phyloP scores from a whole-genome alignment of 441 rosid species.

The Eugenia klotzschiana region DNA sequence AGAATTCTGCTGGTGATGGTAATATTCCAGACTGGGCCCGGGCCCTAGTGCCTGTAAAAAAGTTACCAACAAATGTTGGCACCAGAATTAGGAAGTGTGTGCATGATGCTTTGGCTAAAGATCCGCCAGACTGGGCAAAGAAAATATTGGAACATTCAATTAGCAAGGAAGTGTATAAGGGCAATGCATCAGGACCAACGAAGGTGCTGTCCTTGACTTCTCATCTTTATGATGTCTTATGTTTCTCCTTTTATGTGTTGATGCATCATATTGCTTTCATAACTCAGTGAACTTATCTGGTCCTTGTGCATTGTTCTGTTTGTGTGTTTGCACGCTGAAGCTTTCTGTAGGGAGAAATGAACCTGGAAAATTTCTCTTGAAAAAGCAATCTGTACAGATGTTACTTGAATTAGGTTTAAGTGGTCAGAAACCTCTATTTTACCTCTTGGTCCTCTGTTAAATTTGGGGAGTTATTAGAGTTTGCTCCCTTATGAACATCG shows the following conservation, averaged over 20 bases:
- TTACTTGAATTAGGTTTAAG: neutral
- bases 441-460: neutral
- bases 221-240: neutral
- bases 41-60: slow-evolving; percentile 80
- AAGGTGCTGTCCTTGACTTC: slow-evolving; percentile 42
- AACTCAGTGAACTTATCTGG: neutral
- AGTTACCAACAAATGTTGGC: slow-evolving; percentile 98
- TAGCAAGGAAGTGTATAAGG: slow-evolving; percentile 95
- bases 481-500: neutral
- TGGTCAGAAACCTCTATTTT: neutral
- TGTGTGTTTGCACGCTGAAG: neutral
- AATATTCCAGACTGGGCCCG: slow-evolving; percentile 82
- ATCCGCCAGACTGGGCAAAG: slow-evolving; percentile 96
- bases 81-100: slow-evolving; percentile 96
- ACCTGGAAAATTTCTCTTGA: neutral
- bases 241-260: neutral
- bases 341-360: neutral
- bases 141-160: slow-evolving; percentile 76
- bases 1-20: slow-evolving; percentile 30
- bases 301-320: neutral
- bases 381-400: neutral
- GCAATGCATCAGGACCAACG: slow-evolving; percentile 99
- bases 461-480: neutral
- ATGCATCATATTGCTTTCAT: neutral
- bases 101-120: slow-evolving; percentile 61